phyloP scores from a whole-genome alignment of 129 eudicot species.

The Apium graveolens region DNA sequence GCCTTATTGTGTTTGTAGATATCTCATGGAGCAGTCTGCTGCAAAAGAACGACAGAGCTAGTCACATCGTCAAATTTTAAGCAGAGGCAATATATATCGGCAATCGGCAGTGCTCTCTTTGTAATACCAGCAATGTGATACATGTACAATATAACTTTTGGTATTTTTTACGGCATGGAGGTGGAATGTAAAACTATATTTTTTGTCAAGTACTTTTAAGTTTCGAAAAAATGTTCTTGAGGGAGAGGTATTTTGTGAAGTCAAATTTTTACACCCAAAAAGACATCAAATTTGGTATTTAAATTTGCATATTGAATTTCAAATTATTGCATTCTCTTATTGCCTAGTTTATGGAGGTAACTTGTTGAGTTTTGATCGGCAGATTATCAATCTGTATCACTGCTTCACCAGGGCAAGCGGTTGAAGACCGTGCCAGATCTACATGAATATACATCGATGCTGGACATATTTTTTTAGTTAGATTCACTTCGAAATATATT shows the following conservation, averaged over 20 bases:
- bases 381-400: background rate
- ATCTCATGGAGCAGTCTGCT: constrained; percentile 58
- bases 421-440: background rate
- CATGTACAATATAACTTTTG: background rate
- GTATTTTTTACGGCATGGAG: background rate
- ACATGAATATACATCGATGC: background rate
- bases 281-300: background rate
- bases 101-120: background rate
- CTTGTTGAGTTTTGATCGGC: background rate
- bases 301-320: background rate
- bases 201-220: background rate
- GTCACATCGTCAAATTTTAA: background rate
- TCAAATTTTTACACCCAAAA: background rate
- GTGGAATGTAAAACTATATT: background rate
- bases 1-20: constrained; percentile 29
- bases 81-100: background rate
- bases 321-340: background rate
- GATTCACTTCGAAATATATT: too few relatives aligned
- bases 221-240: background rate
- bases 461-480: too few relatives aligned
- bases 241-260: background rate
- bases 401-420: background rate
- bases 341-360: background rate
- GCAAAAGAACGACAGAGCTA: constrained; percentile 33
- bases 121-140: background rate